Conservation (phyloP, 1,139 yeast species). For the Pichia terricola region DNA sequence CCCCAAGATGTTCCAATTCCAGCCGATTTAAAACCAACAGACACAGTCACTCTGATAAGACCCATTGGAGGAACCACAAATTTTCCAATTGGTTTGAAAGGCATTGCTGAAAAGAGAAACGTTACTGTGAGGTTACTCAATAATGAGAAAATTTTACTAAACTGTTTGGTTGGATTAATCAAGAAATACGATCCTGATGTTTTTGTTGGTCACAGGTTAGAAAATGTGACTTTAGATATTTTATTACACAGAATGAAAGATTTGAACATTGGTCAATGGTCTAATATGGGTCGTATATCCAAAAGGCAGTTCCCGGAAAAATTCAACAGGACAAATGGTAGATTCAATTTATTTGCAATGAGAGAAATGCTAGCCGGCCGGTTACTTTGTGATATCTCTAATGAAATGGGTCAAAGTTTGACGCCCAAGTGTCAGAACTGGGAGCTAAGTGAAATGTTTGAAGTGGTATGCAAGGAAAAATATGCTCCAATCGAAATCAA, state of each 20-base stretch:
- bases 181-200: conserved; percentile 83
- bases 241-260: conserved; percentile 77
- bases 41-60: conserved; percentile 60
- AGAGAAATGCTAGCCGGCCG: conserved; percentile 79
- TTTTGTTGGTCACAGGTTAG: conserved; percentile 78
- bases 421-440: conserved; percentile 93
- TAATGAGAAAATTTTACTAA: conserved; percentile 65
- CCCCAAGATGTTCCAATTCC: conserved; percentile 68
- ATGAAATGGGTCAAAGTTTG: conserved; percentile 90
- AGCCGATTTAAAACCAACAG: conserved; percentile 45
- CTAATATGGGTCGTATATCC: conserved; percentile 74
- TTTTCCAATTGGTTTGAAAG: conserved; percentile 68
- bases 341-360: conserved; percentile 38
- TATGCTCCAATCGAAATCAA: conserved; percentile 64
- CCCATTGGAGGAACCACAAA: conserved; percentile 50
- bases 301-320: conserved; percentile 70
- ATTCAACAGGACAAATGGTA: conserved; percentile 41
- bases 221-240: conserved; percentile 69
- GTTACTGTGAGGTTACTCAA: conserved; percentile 48
- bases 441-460: conserved; percentile 89
- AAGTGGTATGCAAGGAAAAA: conserved; percentile 56
- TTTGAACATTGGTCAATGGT: conserved; percentile 64
- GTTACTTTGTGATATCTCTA: conserved; percentile 82
- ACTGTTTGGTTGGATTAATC: conserved; percentile 63
- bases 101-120: conserved; percentile 42